Conservation (phyloP, 768 basidiomycete species). For the Gautieria morchelliformis region DNA sequence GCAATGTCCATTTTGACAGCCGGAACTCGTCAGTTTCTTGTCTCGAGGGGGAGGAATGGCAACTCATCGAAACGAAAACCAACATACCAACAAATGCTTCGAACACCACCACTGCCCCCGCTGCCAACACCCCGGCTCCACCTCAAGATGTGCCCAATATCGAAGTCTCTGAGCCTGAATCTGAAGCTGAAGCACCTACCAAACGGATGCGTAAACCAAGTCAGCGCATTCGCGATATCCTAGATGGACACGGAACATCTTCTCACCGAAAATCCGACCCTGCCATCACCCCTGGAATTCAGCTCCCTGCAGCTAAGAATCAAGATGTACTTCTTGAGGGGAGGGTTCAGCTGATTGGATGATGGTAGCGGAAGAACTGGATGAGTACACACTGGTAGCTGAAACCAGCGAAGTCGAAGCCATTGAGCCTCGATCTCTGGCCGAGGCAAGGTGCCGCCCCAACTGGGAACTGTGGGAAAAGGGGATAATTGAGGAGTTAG, state of each 20-base stretch:
- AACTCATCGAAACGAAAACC: not conserved
- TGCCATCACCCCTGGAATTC: no score
- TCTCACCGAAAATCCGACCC: no score
- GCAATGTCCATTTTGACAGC: not conserved
- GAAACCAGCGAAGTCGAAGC: slow-evolving; percentile 7
- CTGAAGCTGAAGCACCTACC: not conserved
- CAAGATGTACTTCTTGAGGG: not conserved
- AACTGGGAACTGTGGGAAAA: slow-evolving; percentile 21
- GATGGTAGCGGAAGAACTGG: not conserved
- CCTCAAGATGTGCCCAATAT: no score
- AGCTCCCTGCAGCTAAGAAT: no score
- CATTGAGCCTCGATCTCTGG: slow-evolving; percentile 6
- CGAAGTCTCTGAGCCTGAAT: no score
- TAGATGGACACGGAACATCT: no score
- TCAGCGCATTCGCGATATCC: not conserved
- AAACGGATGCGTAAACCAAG: not conserved
- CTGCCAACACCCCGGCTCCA: no score
- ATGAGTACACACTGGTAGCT: slow-evolving; percentile 9
- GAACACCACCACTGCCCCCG: no score
- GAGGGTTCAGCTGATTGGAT: not conserved
- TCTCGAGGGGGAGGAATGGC: slow-evolving; percentile 3
- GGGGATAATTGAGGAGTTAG: slow-evolving; percentile 17
- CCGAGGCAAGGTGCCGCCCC: slow-evolving; percentile 17
- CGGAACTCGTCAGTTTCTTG: not conserved
- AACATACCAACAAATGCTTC: no score